Base-by-base conservation (phyloP, 768 basidiomycete genomes). In the Termitomyces sp. region DNA sequence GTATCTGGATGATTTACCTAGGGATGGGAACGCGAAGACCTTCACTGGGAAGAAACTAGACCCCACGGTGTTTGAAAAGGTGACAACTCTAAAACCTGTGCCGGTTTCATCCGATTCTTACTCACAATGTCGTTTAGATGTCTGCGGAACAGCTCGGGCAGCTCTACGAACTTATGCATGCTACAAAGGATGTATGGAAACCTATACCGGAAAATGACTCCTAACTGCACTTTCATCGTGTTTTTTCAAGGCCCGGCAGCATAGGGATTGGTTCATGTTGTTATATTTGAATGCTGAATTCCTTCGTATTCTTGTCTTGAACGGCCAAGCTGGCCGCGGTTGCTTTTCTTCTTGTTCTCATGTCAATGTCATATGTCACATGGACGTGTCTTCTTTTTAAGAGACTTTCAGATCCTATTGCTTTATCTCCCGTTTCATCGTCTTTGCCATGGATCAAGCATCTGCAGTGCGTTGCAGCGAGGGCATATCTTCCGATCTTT, bases 121-220 rank as follows among this genome's bases (percentile, higher is more conserved):
- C 22, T 53, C 42, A 58, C 53, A 26, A 15, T 53, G 48, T 48
- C 26, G 28, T 8, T 24, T 55, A 94, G 92, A 88, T 95, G 84
- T 94, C 93, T 19, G 70, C 76, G 32, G 93, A 96, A 66, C 96
- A 99, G 67, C 75, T 98, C 4, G 90, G 90, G 1, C 96, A 98
- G 69, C 70, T 99, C 41, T 93, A 97, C 66, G 94, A 98, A 66
- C 78, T 99, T 58, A 93, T 96, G 92, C 86, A 90, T 58, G 90
- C 87, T 2, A 86, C 93, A 0, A 92, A 90, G 65, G 87, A 87
- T 58, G 78, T 96, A 32, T 96, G 90, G 91, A 93, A 87, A 64
- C 78, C 84, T 21, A 67, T 74, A 48, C 57, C 68, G 53, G 53
- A 62, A 37, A 66, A 66, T 58, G 60, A 65, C 44, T 62, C 65